Base-by-base conservation (phyloP, 2,329 filamentous ascomycete species). In the Aspergillus sp. region DNA sequence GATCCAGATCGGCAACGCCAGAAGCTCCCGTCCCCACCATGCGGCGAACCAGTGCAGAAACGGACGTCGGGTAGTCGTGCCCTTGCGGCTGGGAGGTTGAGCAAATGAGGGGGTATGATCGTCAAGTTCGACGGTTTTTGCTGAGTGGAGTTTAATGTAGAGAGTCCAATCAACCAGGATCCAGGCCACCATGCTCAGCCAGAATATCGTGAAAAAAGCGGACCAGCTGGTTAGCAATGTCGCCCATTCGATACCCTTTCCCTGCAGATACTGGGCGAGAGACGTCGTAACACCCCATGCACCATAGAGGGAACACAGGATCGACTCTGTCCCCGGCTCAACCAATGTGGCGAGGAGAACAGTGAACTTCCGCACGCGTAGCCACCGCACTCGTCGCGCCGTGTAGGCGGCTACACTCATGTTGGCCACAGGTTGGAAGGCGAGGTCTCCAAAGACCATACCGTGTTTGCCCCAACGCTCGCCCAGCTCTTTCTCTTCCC, bases 321-420 rank as follows among this genome's bases (percentile, higher is more conserved):
- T 78, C 29, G 85, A 85, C 66, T 98, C 93, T 0, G 94, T 89
- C 2, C 89, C 90, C 0, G 91, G 93, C 63, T 98, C 93, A 2
- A 96, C 87, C 1, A 96, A 72, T 0, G 94, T 97, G 0, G 93
- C 94, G 0, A 85, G 74, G 1, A 88, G 77, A 9, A 98, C 93
- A 0, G 91, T 96, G 73, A 88, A 97, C 66, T 98, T 98, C 41
- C 93, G 78, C 1, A 95, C 94, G 4, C 93, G 81, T 27, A 97
- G 73, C 93, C 93, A 98, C 44, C 93, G 80, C 3, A 90, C 83
- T 27, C 93, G 79, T 8, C 93, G 82, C 4, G 83, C 85, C 41
- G 87, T 77, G 62, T 95, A 97, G 29, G 86, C 83, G 3, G 65
- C 62, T 1, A 95, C 75, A 2, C 85, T 83, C 79, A 94, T 94